Base-by-base conservation (phyloP, 1,284 basidiomycete genomes). In the Thelephora terrestris region DNA sequence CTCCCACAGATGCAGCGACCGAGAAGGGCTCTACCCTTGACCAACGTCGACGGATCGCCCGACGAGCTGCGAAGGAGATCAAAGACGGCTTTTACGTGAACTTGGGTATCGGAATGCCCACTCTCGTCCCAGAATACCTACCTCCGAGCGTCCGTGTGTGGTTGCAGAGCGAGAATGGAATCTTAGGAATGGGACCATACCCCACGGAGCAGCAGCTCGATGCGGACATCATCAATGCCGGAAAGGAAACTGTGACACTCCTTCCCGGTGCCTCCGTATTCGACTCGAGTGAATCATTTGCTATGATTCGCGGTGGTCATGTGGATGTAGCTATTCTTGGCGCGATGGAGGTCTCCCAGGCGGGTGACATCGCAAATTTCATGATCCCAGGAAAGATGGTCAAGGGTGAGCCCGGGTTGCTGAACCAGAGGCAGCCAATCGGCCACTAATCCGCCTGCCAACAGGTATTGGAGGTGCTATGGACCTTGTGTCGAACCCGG, bases 301-400 rank as follows among this genome's bases (percentile, higher is more conserved):
- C 87, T 34, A 96, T 96, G 91, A 94, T 96, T 67, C 85, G 93
- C 49, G 93, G 91, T 50, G 95, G 94, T 9, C 94, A 98, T 66
- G 81, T 98, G 51, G 83, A 98, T 61, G 88, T 96, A 47, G 86
- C 93, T 12, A 94, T 98, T 62, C 81, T 87, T 18, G 83, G 83
- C 40, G 92, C 94, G 2, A 91, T 98, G 82, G 85, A 98, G 74
- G 93, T 97, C 45, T 91, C 91, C 2, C 81, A 86, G 56, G 81
- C 81, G 20, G 95, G 94, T 51, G 93, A 98, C 63, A 85, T 98
- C 52, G 94, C 95, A 46, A 98, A 98, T 72, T 98, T 91, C 64
- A 97, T 96, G 92, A 91, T 97, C 57, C 93, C 93, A 14, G 90
- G 91, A 27, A 92, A 94, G 68, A 78, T 94, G 62, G 80, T 92